Percentiles rank a stretch among this genome's conserved stretches.
These are phyloP conservation scores for Hyphopichia khmerensis DNA, from an alignment of 1,139 yeast species.

Conservation along the genomic window DNA sequence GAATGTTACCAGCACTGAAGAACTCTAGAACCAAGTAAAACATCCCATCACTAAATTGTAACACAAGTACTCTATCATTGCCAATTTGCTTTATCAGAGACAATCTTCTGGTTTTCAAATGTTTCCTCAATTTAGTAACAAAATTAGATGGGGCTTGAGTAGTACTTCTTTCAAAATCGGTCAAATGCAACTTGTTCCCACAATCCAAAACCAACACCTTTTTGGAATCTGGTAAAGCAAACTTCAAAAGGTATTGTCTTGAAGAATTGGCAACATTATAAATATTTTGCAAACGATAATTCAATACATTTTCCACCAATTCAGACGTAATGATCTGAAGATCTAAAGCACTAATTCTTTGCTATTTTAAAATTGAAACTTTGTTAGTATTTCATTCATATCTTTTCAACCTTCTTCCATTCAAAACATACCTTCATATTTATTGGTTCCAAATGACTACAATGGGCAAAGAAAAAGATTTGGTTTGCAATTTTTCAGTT, in stretches of 20 bases:
- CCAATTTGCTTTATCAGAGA: slow-evolving; percentile 72
- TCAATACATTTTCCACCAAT: slow-evolving; percentile 52
- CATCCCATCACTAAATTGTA: slow-evolving; percentile 79
- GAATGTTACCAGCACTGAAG: slow-evolving; percentile 90
- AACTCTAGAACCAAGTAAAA: slow-evolving; percentile 83
- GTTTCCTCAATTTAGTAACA: slow-evolving; percentile 82
- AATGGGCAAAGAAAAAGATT: neutral
- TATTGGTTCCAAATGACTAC: neutral
- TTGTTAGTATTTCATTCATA: too few species aligned
- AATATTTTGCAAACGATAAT: slow-evolving; percentile 78
- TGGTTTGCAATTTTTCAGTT: neutral
- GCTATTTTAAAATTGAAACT: slow-evolving; percentile 51
- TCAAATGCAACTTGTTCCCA: slow-evolving; percentile 77
- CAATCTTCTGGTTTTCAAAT: slow-evolving; percentile 75
- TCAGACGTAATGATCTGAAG: slow-evolving; percentile 71
- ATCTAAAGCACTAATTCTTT: slow-evolving; percentile 84
- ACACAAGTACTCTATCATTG: slow-evolving; percentile 74
- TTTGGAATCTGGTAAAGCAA: slow-evolving; percentile 82
- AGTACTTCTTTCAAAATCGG: slow-evolving; percentile 78
- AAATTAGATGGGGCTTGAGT: slow-evolving; percentile 83
- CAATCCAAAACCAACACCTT: slow-evolving; percentile 75
- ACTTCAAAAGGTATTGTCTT: slow-evolving; percentile 76
- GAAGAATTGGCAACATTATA: slow-evolving; percentile 75
- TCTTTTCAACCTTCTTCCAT: too few species aligned
- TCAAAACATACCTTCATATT: slow-evolving; percentile 3